Evolutionary conservation across 345 rosid species (phyloP).

Genomic region (Laguncularia racemosa): DNA sequence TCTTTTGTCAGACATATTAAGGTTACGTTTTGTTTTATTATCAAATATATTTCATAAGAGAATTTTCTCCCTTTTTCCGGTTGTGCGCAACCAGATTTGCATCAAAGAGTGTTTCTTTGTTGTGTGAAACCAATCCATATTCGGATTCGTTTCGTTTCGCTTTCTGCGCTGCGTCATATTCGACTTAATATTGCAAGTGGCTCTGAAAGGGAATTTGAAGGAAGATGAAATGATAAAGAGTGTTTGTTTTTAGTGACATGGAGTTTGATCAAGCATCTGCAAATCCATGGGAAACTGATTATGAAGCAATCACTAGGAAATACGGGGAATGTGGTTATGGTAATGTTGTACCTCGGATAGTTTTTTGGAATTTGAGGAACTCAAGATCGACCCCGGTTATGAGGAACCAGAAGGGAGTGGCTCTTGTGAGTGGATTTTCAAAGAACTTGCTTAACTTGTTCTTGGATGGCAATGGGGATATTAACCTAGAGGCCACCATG

Average conservation of each 20-base stretch:
- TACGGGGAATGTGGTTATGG: slow-evolving; percentile 38
- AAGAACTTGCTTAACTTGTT: slow-evolving; percentile 56
- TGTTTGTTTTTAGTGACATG: slow-evolving; percentile 69
- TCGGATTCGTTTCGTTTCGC: too few species aligned
- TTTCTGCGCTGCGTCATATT: too few species aligned
- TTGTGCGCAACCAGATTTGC: too few species aligned
- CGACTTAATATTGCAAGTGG: slow-evolving; percentile 41
- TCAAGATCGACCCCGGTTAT: slow-evolving; percentile 41
- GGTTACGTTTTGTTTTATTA: too few species aligned
- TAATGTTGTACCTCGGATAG: slow-evolving; percentile 36
- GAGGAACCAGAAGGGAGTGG: slow-evolving; percentile 34
- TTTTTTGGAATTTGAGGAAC: slow-evolving; percentile 62
- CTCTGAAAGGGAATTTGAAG: slow-evolving; percentile 28
- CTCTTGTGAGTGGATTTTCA: slow-evolving; percentile 56
- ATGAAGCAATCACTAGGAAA: slow-evolving; percentile 34
- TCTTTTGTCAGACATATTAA: too few species aligned
- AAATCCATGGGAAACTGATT: slow-evolving; percentile 40
- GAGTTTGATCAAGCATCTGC: slow-evolving; percentile 39
- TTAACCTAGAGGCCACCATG: slow-evolving; percentile 32
- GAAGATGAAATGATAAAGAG: slow-evolving; percentile 48
- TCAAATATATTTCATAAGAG: too few species aligned
- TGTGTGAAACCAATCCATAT: too few species aligned
- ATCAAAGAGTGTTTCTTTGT: too few species aligned
- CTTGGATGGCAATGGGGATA: slow-evolving; percentile 30
- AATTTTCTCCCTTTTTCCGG: too few species aligned